A percentile compares a stretch with the other conserved stretches of the same genome.
Conservation (phyloP, 2,329 filamentous ascomycete genomes). For the Immersiporthe knoxdaviesiana region DNA sequence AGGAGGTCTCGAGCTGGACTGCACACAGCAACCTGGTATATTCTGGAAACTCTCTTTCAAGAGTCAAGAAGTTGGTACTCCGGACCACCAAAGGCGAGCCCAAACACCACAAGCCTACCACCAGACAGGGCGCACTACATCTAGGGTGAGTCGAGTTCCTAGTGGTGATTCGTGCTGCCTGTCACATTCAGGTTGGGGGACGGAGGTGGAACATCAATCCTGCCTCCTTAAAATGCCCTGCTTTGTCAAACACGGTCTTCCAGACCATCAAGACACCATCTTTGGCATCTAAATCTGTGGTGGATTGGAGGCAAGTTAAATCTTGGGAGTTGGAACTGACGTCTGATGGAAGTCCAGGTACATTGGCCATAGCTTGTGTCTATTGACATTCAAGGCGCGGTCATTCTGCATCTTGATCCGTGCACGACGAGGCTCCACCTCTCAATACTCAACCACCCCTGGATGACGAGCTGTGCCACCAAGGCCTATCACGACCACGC, state of each 20-base stretch:
- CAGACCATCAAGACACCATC: constrained; percentile 16
- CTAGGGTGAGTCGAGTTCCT: constrained; percentile 19
- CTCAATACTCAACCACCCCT: constrained; percentile 17
- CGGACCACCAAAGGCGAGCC: constrained; percentile 9
- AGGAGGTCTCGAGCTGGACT: not conserved
- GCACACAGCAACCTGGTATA: not conserved
- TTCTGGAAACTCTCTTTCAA: not conserved
- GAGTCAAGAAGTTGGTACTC: not conserved
- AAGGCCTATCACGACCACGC: constrained; percentile 9
- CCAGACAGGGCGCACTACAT: not conserved
- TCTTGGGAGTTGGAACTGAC: constrained; percentile 19
- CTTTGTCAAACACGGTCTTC: constrained; percentile 16
- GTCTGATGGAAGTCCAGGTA: constrained; percentile 24
- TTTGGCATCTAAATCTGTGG: not conserved
- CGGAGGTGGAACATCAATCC: not conserved
- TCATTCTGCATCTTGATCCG: constrained; percentile 30
- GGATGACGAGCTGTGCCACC: constrained; percentile 1
- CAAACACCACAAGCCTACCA: not conserved
- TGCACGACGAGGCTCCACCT: constrained; percentile 29
- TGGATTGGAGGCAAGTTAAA: not conserved
- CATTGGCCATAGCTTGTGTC: constrained; percentile 28
- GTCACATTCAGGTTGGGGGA: not conserved
- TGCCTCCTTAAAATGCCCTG: not conserved
- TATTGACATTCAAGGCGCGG: constrained; percentile 24
- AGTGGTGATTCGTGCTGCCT: not conserved